Base-by-base conservation (phyloP, 2,329 filamentous ascomycete species). In the Fusarium burgessii region DNA sequence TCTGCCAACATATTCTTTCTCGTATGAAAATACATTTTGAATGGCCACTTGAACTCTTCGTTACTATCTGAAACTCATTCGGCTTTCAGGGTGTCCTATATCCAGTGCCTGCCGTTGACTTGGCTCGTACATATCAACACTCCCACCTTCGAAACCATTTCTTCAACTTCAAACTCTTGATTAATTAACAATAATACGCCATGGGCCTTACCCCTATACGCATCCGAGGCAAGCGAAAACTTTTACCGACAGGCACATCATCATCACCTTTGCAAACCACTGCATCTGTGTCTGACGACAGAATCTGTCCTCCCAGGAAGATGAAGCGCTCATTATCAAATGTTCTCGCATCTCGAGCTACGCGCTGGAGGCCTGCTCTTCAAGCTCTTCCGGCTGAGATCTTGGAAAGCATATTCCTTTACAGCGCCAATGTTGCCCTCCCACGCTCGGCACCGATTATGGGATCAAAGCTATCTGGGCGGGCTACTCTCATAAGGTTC, bases 201-300 rank as follows among this genome's bases (percentile, higher is more conserved):
- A 87, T 87, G 84, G 78, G 80, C 45, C 81, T 87, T 55, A 88
- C 86, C 9, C 86, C 84, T 6, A 78, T 89, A 64, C 83, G 77
- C 46, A 77, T 87, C 60, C 81, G 82, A 45, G 84, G 86, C 62
- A 88, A 87, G 74, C 82, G 86, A 59, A 88, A 87, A 75, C 80
- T 73, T 15, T 57, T 74, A 40, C 62, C 69, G 36, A 50, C 54
- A n/a, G 68, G 25, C 23, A 61, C 57, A 46, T 72, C 50, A 46
- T 72, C 50, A 38, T 74, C 52, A 20, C 52, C 56, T 46, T 52
- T 32, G 43, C 40, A 38, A 25, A 35, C 20, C 29, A 29, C 29
- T 27, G 10, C 56, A 38, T 46, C 36, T 40, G 18, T 41, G 13
- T 36, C 57, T 41, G 27, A 40, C 38, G 62, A 43, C 43, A 56